phyloP scores from a whole-genome alignment of 129 eudicot species.

The Pittosporum tobira region DNA sequence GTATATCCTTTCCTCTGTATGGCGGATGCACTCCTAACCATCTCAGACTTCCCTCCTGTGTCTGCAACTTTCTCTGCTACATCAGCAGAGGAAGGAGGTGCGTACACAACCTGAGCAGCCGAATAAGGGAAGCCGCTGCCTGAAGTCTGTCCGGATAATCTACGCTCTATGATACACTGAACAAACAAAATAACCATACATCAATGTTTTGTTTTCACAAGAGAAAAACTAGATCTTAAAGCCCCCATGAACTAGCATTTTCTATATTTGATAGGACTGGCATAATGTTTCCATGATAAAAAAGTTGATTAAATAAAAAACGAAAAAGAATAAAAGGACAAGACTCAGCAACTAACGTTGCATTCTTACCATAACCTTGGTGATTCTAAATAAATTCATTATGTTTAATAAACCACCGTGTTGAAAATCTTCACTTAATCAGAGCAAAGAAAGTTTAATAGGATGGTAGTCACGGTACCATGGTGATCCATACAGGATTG shows the following conservation, averaged over 20 bases:
- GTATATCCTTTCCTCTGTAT: slow-evolving; percentile 88
- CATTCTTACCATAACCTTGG: neutral
- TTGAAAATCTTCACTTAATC: no score
- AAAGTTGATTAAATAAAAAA: neutral
- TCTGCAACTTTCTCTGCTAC: slow-evolving; percentile 13
- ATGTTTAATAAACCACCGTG: neutral
- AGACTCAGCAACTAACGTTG: neutral
- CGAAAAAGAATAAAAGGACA: no score
- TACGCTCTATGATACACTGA: slow-evolving; percentile 65
- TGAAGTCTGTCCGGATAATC: slow-evolving; percentile 48
- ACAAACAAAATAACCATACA: slow-evolving; percentile 3
- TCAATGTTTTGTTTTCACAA: neutral
- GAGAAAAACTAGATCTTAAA: neutral
- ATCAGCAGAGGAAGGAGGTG: slow-evolving; percentile 50
- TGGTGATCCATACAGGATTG: no score
- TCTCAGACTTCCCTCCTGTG: slow-evolving; percentile 8
- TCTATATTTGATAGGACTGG: neutral
- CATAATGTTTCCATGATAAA: neutral
- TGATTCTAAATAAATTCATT: neutral
- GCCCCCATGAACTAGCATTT: neutral
- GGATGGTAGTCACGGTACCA: no score
- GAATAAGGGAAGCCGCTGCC: slow-evolving; percentile 61
- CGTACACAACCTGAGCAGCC: slow-evolving; percentile 57
- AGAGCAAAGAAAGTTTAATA: no score
- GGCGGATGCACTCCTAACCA: slow-evolving; percentile 8